phyloP scores from a whole-genome alignment of 2,329 filamentous ascomycete genomes.

The Talaromyces sp. region DNA sequence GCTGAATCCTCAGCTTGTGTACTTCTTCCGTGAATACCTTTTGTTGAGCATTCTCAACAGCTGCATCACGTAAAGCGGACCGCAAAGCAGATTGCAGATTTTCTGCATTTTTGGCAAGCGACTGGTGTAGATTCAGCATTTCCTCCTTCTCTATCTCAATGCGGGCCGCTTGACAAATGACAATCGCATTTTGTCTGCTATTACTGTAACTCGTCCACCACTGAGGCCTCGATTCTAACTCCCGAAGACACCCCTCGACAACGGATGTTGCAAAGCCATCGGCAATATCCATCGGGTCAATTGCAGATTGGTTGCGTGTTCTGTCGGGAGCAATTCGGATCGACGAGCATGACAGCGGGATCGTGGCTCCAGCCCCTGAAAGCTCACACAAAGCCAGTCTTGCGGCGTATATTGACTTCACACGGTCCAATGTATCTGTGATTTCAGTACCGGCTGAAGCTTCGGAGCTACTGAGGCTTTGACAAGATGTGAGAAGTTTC shows the following conservation, averaged over 20 bases:
- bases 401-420: slow-evolving; percentile 58
- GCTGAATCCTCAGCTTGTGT: slow-evolving; percentile 29
- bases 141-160: slow-evolving; percentile 55
- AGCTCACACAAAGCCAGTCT: slow-evolving; percentile 64
- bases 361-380: slow-evolving; percentile 47
- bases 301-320: not conserved
- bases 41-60: slow-evolving; percentile 30
- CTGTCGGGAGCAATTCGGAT: slow-evolving; percentile 42
- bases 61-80: slow-evolving; percentile 32
- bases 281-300: slow-evolving; percentile 21
- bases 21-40: slow-evolving; percentile 33
- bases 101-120: slow-evolving; percentile 35
- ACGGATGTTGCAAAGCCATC: slow-evolving; percentile 25
- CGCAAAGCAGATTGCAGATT: slow-evolving; percentile 36
- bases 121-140: slow-evolving; percentile 39
- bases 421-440: slow-evolving; percentile 39
- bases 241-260: slow-evolving; percentile 52
- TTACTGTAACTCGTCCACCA: slow-evolving; percentile 66
- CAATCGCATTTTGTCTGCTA: slow-evolving; percentile 57
- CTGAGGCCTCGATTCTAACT: slow-evolving; percentile 53
- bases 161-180: slow-evolving; percentile 61
- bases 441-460: slow-evolving; percentile 24
- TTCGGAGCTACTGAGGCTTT: slow-evolving; percentile 43
- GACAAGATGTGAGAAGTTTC: slow-evolving; percentile 53
- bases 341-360: slow-evolving; percentile 52